These are phyloP conservation scores for Fusarium torreyae DNA, from an alignment of 2,329 filamentous ascomycete genomes.

Conservation along the genomic window DNA sequence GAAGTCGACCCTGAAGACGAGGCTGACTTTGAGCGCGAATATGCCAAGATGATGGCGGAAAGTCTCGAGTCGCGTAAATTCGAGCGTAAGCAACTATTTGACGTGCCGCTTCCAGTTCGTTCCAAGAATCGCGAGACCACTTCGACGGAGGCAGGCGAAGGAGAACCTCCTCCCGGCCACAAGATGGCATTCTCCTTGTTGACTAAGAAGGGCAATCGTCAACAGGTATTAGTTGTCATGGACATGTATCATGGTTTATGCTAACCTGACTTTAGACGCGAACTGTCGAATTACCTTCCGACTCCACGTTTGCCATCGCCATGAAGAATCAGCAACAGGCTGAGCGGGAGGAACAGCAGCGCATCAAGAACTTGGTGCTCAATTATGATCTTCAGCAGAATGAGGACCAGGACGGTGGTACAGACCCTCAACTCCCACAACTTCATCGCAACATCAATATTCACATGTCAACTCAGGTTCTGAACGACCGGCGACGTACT, in stretches of 20 bases:
- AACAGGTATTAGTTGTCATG: slow-evolving; percentile 75
- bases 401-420: slow-evolving; percentile 83
- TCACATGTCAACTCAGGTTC: slow-evolving; percentile 64
- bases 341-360: slow-evolving; percentile 95
- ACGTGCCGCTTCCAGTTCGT: slow-evolving; percentile 96
- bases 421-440: slow-evolving; percentile 34
- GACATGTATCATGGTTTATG: not conserved
- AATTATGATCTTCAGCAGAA: slow-evolving; percentile 94
- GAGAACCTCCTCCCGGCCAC: slow-evolving; percentile 46
- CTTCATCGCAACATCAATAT: slow-evolving; percentile 58
- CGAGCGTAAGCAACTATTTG: slow-evolving; percentile 93
- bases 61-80: slow-evolving; percentile 96
- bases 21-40: slow-evolving; percentile 97
- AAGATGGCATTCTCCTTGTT: slow-evolving; percentile 98
- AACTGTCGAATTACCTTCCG: slow-evolving; percentile 88
- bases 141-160: slow-evolving; percentile 49
- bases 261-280: slow-evolving; percentile 74
- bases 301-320: slow-evolving; percentile 94
- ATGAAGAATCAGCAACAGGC: slow-evolving; percentile 97
- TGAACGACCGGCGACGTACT: slow-evolving; percentile 65
- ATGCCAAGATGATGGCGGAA: slow-evolving; percentile 98
- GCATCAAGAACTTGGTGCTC: slow-evolving; percentile 97
- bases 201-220: slow-evolving; percentile 95
- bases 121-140: slow-evolving; percentile 73
- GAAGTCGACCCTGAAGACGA: slow-evolving; percentile 93